Percentiles rank a stretch among this genome's conserved stretches.
phyloP scores from a whole-genome alignment of 306 rosid species.

The Trifolium dubium region DNA sequence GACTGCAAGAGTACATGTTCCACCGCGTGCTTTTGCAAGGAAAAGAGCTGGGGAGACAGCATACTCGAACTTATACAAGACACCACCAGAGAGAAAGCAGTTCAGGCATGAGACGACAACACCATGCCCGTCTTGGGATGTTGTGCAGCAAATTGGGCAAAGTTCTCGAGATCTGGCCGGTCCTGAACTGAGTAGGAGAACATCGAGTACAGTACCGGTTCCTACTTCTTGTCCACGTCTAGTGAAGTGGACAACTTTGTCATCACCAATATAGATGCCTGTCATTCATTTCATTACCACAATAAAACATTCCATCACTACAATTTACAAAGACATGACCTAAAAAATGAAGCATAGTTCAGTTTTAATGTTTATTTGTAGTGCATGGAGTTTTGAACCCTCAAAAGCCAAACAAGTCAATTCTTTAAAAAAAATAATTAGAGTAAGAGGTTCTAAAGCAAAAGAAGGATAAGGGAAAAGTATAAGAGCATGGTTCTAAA shows the following conservation, averaged over 20 bases:
- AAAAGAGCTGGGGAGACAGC: constrained; percentile 72
- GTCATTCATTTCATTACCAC: constrained; percentile 21
- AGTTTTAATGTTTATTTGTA: constrained; percentile 3
- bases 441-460: constrained; percentile 12
- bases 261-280: constrained; percentile 84
- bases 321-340: background rate
- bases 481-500: background rate
- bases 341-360: constrained; percentile 2
- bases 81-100: constrained; percentile 88
- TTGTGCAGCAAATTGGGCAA: constrained; percentile 71
- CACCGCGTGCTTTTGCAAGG: constrained; percentile 89
- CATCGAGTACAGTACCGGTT: constrained; percentile 85
- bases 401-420: constrained; percentile 30
- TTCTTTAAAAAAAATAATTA: background rate
- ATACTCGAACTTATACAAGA: constrained; percentile 85
- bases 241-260: constrained; percentile 86
- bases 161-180: constrained; percentile 55
- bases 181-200: constrained; percentile 76
- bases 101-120: constrained; percentile 79
- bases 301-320: constrained; percentile 2
- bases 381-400: background rate
- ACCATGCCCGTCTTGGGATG: constrained; percentile 57
- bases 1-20: constrained; percentile 88
- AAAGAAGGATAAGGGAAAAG: background rate
- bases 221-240: constrained; percentile 96